These are phyloP conservation scores for Penicillium robsamsonii DNA, from an alignment of 495 filamentous ascomycete species.

Conservation along the genomic window DNA sequence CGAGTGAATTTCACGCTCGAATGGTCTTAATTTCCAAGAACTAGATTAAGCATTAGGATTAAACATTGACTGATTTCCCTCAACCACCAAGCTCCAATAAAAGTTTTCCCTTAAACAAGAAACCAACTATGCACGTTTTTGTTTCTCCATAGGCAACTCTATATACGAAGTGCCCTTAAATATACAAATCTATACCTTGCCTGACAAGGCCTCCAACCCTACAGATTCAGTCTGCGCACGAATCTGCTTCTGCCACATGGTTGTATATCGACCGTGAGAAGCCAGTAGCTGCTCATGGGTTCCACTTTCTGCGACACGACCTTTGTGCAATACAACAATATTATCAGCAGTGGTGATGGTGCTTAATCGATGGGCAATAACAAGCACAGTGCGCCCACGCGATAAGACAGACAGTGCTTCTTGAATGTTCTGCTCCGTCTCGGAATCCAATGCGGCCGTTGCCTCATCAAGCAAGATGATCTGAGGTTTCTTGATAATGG, in stretches of 20 bases:
- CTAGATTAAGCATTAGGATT: background rate
- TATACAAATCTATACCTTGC: background rate
- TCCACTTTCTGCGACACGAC: background rate
- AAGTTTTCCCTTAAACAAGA: background rate
- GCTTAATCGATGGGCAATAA: conserved; percentile 72
- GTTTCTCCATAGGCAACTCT: background rate
- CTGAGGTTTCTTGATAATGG: conserved; percentile 79
- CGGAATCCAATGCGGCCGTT: conserved; percentile 10
- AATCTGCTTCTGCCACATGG: conserved; percentile 81
- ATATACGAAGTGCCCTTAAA: background rate
- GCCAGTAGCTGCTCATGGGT: conserved; percentile 43
- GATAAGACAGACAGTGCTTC: conserved; percentile 65
- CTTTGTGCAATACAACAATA: conserved; percentile 1
- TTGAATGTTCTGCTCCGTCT: conserved; percentile 84
- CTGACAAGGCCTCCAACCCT: background rate
- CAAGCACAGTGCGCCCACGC: conserved; percentile 66
- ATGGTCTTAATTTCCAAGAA: background rate
- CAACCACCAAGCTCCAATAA: no score
- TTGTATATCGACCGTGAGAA: conserved; percentile 62
- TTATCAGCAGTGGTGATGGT: conserved; percentile 56
- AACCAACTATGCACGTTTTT: background rate
- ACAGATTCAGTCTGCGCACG: conserved; percentile 1
- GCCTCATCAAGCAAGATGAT: conserved; percentile 74
- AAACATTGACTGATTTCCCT: background rate
- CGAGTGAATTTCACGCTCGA: background rate